Evolutionary conservation across 1,139 yeast genomes (phyloP).

Genomic region (Taphrina communis): DNA sequence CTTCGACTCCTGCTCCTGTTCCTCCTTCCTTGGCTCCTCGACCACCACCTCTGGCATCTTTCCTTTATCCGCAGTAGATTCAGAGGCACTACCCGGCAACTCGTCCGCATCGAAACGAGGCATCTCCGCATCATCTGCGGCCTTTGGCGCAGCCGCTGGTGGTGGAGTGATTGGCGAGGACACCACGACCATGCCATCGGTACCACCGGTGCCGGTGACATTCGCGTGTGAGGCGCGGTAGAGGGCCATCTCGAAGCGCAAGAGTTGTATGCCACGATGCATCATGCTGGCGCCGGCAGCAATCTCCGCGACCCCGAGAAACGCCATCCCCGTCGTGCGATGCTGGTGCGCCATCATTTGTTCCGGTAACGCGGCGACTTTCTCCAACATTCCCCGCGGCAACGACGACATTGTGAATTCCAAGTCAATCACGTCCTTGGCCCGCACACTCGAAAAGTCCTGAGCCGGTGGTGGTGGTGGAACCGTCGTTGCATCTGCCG

Average conservation of each 20-base stretch:
- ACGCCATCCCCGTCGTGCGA: background rate
- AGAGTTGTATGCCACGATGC: constrained; percentile 13
- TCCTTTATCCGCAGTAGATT: too few relatives aligned
- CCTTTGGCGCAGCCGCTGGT: too few relatives aligned
- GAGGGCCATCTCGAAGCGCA: constrained; percentile 6
- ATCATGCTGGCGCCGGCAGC: constrained; percentile 15
- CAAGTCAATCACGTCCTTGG: constrained; percentile 14
- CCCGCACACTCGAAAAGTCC: constrained; percentile 2
- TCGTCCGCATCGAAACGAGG: background rate
- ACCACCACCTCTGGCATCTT: background rate
- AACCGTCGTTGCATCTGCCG: background rate
- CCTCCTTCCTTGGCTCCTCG: background rate
- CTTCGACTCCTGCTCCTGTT: background rate
- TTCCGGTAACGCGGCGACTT: constrained; percentile 1
- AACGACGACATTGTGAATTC: constrained; percentile 11
- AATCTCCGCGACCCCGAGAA: constrained; percentile 6
- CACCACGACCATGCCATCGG: too few relatives aligned
- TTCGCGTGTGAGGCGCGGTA: constrained; percentile 2
- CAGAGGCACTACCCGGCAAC: background rate
- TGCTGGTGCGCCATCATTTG: constrained; percentile 11
- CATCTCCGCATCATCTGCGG: background rate
- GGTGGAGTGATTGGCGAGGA: too few relatives aligned
- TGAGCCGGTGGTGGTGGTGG: background rate
- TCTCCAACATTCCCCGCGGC: constrained; percentile 3
- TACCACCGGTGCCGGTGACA: background rate